Percentiles rank a stretch among this genome's conserved stretches.
phyloP scores from a whole-genome alignment of 1,139 yeast species.

The Hyphopichia burtonii region DNA sequence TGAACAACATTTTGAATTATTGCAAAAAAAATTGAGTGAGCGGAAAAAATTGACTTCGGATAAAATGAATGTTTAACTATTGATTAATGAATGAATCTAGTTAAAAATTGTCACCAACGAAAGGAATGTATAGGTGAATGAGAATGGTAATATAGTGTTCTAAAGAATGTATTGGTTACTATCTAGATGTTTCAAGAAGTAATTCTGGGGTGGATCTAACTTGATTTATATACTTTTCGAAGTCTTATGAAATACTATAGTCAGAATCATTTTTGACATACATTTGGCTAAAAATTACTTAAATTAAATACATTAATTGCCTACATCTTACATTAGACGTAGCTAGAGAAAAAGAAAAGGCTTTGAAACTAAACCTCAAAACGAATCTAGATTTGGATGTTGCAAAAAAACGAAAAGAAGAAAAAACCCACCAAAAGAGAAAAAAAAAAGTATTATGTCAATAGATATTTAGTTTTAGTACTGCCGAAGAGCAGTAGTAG shows the following conservation, averaged over 20 bases:
- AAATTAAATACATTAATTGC: too few relatives aligned
- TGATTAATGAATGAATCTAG: constrained; percentile 1
- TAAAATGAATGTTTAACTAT: background rate
- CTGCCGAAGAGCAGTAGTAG: too few relatives aligned
- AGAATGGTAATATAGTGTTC: background rate
- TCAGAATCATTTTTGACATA: background rate
- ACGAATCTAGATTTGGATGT: too few relatives aligned
- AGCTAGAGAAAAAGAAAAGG: too few relatives aligned
- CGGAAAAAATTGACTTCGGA: too few relatives aligned
- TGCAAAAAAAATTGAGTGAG: constrained; percentile 4
- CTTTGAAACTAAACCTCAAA: too few relatives aligned
- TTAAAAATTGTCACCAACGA: background rate
- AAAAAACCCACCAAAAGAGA: too few relatives aligned
- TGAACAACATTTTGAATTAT: constrained; percentile 18
- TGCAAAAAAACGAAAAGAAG: too few relatives aligned
- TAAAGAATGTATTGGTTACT: background rate
- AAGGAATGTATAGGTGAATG: background rate
- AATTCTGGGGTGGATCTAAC: background rate
- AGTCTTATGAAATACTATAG: background rate
- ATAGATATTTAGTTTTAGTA: too few relatives aligned
- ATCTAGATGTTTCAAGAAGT: background rate
- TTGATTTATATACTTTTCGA: background rate
- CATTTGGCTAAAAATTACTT: background rate
- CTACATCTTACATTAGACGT: too few relatives aligned
- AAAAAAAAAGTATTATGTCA: too few relatives aligned